A percentile compares a stretch with the other conserved stretches of the same genome.
Conservation (phyloP, 1,139 yeast species). For the Blastobotrys aristatus region DNA sequence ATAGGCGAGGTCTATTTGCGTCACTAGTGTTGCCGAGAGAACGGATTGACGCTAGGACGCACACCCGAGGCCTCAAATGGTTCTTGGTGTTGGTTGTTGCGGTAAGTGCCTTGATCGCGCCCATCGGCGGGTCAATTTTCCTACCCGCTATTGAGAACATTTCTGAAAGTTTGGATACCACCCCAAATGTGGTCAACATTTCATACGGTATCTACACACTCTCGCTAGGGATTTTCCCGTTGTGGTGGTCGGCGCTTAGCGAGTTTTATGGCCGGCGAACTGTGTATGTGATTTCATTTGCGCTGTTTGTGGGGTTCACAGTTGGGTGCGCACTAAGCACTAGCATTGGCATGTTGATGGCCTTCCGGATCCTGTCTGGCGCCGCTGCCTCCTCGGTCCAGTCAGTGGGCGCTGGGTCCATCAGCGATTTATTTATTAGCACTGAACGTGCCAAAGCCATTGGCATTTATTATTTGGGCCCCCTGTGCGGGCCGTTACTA, state of each 20-base stretch:
- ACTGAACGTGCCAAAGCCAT: slow-evolving; percentile 72
- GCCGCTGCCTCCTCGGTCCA: slow-evolving; percentile 84
- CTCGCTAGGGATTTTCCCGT: slow-evolving; percentile 71
- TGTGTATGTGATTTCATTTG: slow-evolving; percentile 64
- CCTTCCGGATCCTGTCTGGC: slow-evolving; percentile 66
- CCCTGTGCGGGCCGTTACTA: slow-evolving; percentile 71
- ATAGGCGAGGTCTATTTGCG: slow-evolving; percentile 29
- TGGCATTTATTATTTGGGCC: slow-evolving; percentile 79
- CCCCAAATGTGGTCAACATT: slow-evolving; percentile 58
- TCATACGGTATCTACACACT: slow-evolving; percentile 75
- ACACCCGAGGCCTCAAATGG: slow-evolving; percentile 47
- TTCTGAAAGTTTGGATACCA: slow-evolving; percentile 49
- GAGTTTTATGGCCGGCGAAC: slow-evolving; percentile 67
- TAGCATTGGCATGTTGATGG: slow-evolving; percentile 56
- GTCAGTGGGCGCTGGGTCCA: slow-evolving; percentile 86
- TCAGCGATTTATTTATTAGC: slow-evolving; percentile 65
- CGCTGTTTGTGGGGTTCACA: slow-evolving; percentile 57
- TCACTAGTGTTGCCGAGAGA: slow-evolving; percentile 58
- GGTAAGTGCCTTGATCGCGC: slow-evolving; percentile 73
- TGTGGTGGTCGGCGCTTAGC: slow-evolving; percentile 86
- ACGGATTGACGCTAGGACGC: slow-evolving; percentile 64
- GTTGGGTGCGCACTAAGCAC: slow-evolving; percentile 70
- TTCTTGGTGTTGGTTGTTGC: slow-evolving; percentile 63
- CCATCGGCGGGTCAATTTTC: slow-evolving; percentile 87
- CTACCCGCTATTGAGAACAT: slow-evolving; percentile 72